Evolutionary conservation across 1,139 yeast genomes (phyloP), one percentile per base, ranked within the genome.

Genomic region (Pichia sp.): DNA sequence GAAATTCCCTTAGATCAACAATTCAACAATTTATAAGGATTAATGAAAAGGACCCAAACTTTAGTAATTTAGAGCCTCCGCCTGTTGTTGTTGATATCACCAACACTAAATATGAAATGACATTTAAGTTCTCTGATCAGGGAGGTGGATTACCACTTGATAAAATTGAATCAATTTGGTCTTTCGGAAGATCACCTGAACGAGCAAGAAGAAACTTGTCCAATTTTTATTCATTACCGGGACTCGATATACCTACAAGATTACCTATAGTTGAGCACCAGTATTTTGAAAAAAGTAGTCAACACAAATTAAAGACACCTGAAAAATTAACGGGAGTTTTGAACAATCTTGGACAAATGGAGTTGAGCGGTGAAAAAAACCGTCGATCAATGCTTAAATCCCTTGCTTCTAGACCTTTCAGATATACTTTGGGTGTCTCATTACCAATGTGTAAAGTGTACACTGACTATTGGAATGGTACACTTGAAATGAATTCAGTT

Each of bases 391-490:
- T 81, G 12, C 60, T 81, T 45, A 62, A 69, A 37, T 70, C 75
- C 25, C 72, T 88, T 56, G 78, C 85, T 42, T 73, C 82, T 20
- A 73, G 96, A 55, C 87, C 94, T 0, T 82, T 85, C 30, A 76
- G 83, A 51, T 76, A 77, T 57, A 83, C 85, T 51, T 68, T 90
- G 24, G 97, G 97, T 0, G 76, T 90, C 56, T 96, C 97, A 0
- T 71, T 90, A 51, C 97, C 97, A 0, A 80, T 90, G 82, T 84
- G 95, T 59, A 81, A 85, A 56, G 87, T 90, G 0, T 90, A 90
- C 62, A 90, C 96, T 0, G 97, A 90, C 58, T 90, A 90, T 65
- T 90, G 97, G 97, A 92, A 89, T 59, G 97, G 97, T 6, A 84
- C 82, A 46, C 67, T 90, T 45, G 83, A 80, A 56, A 77, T 90